Evolutionary conservation across 345 rosid genomes (phyloP), one percentile per base, ranked within the genome.

Genomic region (Pugionium cornutum): DNA sequence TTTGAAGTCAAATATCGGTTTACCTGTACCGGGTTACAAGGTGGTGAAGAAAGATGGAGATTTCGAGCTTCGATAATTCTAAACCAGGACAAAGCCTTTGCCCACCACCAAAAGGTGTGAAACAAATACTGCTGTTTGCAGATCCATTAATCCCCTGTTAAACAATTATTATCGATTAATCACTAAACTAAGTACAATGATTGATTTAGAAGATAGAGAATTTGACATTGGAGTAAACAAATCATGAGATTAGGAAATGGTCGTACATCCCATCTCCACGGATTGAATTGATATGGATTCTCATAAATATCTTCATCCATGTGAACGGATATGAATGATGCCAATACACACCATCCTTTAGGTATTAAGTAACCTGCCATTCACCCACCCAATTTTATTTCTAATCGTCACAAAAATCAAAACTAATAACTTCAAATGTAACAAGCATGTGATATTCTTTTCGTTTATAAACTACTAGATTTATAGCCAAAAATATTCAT

Each of bases 71-170:
- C 5, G 99, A 88, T 31, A 94, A 79, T 57, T 94, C 99, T 53
- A 86, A 53, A 44, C 99, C 99, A 66, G 99, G 99, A 70, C 99
- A 94, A 6, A 94, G 82, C 76, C 99, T 83, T 45, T 90, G 99
- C n/a, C 99, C 99, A 7, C 99, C 99, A 42, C 99, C 99, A 78
- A 94, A 94, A 2, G 99, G 97, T 29, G 99, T 90, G 66, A 83
- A 94, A 76, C 79, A 73, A 40, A 56, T 78, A 81, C 74, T 73
- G 28, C 58, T 88, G 75, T 82, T 92, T 53, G 64, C 76, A n/a
- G 64, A 76, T 57, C 77, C 77, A 68, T 78, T 89, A 25, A 76
- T 80, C 69, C 82, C 85, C 99, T 90, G 86, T 64, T 28, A 5
- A 56, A 48, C 30, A 27, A 11, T 34, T n/a, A 18, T 18, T 18